These are phyloP conservation scores for Calycina herbarum DNA, from an alignment of 2,329 filamentous ascomycete species.

Conservation along the genomic window DNA sequence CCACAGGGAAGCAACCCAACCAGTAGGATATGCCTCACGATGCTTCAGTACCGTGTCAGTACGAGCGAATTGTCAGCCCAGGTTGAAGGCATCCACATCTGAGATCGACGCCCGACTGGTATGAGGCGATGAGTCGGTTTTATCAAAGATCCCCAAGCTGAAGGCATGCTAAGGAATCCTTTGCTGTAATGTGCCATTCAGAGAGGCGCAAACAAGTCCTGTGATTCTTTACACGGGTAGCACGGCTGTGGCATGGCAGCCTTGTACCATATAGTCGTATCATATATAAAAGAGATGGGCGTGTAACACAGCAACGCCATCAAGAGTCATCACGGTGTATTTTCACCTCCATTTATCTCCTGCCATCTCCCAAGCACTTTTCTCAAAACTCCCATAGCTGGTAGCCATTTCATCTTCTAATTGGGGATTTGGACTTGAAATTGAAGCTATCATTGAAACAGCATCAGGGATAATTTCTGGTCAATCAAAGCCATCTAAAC, in stretches of 20 bases:
- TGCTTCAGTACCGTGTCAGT: not conserved
- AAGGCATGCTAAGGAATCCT: not conserved
- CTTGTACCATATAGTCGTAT: not conserved
- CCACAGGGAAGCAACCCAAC: not conserved
- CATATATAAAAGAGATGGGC: not conserved
- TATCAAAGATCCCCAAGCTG: not conserved
- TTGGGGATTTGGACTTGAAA: not conserved
- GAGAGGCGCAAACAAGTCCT: slow-evolving; percentile 3
- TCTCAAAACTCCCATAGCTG: not conserved
- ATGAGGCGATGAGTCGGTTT: not conserved
- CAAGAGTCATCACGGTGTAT: not conserved
- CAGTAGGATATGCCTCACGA: not conserved
- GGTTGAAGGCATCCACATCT: not conserved
- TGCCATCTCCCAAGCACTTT: not conserved
- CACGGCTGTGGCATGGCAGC: not conserved
- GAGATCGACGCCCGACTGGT: not conserved
- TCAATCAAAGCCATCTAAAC: not conserved
- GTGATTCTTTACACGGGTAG: not conserved
- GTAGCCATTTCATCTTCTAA: not conserved
- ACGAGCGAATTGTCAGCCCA: no score
- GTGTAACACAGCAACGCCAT: not conserved
- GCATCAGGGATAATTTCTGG: not conserved
- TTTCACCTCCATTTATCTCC: not conserved
- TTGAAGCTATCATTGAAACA: not conserved
- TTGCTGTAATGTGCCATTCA: not conserved